Base-by-base conservation (phyloP, 495 filamentous ascomycete genomes). In the Aspergillus ellipticus region DNA sequence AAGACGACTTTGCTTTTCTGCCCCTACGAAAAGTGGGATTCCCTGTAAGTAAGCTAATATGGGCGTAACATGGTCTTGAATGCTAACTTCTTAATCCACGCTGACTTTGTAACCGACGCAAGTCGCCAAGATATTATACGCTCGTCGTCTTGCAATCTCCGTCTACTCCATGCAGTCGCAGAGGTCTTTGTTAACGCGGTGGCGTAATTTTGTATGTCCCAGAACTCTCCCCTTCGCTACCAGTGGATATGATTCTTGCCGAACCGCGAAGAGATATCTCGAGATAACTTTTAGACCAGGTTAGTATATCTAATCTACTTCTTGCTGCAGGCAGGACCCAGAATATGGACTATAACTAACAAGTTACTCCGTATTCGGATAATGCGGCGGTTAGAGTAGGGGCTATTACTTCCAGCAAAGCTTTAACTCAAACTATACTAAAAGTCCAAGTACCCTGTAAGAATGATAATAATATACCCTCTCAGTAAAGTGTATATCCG, bases 1-100 rank as follows among this genome's bases (percentile, higher is more conserved):
- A 67, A 41, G 56, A 69, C 5, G 47, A 72, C 2, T 76, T 73
- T 51, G 72, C 67, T 19, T 79, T 74, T 51, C 57, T 77, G 1
- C 74, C 75, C 0, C 47, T 76, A 2, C 57, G 69, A 22, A 53
- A 58, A 39, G 56, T 60, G 22, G 67, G 67, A 6, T 76, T 75
- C 66, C 54, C 48, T 49, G 56, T 58, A 9, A 35, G 68, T n/a
- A n/a, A n/a, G n/a, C n/a, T n/a, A n/a, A n/a, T n/a, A n/a, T n/a
- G n/a, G n/a, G n/a, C n/a, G n/a, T n/a, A n/a, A n/a, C n/a, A n/a
- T n/a, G n/a, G n/a, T n/a, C n/a, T n/a, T n/a, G n/a, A n/a, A n/a
- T n/a, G n/a, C n/a, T n/a, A n/a, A 79, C 71, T 81, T 81, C 42
- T 51, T 77, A 5, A 77, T 81, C 42, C 75, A 81, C 16, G 59